Evolutionary conservation across 2,329 filamentous ascomycete species (phyloP).

Genomic region (Hyphodiscus sp.): DNA sequence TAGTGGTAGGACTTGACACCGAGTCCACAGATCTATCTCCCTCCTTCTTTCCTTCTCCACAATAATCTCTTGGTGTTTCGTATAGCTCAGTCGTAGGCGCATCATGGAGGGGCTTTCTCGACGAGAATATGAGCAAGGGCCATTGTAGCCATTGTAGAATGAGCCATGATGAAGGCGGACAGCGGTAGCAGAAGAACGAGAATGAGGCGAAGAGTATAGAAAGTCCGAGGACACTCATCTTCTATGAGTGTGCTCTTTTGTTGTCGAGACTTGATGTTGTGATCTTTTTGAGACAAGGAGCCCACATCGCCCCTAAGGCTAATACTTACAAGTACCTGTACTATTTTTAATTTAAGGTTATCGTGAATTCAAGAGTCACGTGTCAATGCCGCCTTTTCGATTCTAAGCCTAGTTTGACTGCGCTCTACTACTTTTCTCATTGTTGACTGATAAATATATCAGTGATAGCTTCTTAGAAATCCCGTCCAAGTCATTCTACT

Average conservation of each 20-base stretch:
- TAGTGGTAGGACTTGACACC: neutral
- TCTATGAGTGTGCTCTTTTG: neutral
- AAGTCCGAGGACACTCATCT: slow-evolving; percentile 41
- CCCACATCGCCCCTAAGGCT: too few relatives aligned
- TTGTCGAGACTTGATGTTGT: neutral
- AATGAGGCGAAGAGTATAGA: slow-evolving; percentile 57
- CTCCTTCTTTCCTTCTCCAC: neutral
- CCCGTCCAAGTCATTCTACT: too few relatives aligned
- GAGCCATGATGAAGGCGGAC: slow-evolving; percentile 41
- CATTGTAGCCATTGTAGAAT: slow-evolving; percentile 31
- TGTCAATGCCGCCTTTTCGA: too few relatives aligned
- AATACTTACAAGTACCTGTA: too few relatives aligned
- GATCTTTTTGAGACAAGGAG: neutral
- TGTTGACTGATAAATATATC: too few relatives aligned
- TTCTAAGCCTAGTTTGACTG: too few relatives aligned
- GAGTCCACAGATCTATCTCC: neutral
- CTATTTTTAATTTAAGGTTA: too few relatives aligned
- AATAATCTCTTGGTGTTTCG: neutral
- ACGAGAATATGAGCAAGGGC: neutral
- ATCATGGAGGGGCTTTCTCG: neutral
- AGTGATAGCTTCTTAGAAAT: too few relatives aligned
- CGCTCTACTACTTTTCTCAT: too few relatives aligned
- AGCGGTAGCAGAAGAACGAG: slow-evolving; percentile 49
- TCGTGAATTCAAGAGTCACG: too few relatives aligned
- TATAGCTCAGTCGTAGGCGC: slow-evolving; percentile 3